Base-by-base conservation (phyloP, 257 asterid species). In the Nicotiana sylvestris region DNA sequence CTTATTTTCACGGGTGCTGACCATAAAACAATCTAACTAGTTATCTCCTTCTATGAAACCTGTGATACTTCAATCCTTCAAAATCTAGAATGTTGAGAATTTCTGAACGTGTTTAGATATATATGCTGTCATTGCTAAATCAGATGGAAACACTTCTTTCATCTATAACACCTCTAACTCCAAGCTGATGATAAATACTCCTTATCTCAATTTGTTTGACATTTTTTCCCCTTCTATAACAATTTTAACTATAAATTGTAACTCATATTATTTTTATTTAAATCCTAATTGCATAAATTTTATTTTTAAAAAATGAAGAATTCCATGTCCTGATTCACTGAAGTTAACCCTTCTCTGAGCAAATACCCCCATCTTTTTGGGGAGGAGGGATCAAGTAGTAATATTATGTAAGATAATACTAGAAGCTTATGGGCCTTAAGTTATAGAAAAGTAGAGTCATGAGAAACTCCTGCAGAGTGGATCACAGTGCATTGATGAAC, bases 401-500 rank as follows among this genome's bases (percentile, higher is more conserved):
- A 66, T 43, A 17, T 70, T 69, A 9, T 37, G 56, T 37, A 67
- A 67, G 76, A 67, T 68, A 68, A 37, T n/a, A 46, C 9, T 6
- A 70, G 57, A 43, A 70, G 10, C 67, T 9, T 61, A 61, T 25
- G 67, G 67, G 11, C 9, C 77, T 17, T 69, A 43, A 43, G 16
- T 39, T 11, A 72, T 21, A 37, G 2, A 51, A 76, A 74, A 76
- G 62, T 35, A 76, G 4, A 72, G 61, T 74, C 79, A 74, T 49
- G 61, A 21, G 80, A 51, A 15, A 51, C 64, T 51, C 27, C 32
- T 49, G 18, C 18, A n/a, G 58, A 18, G 37, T 74, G 80, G 64
- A 76, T 76, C 80, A 76, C 64, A 76, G 80, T 51, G 13, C 46
- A 29, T 51, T 27, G 46, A 51, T 76, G 35, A 76, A 76, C 80